Evolutionary conservation across 805 yeast genomes (phyloP), one percentile per base, ranked within the genome.

Genomic region (Candida tibetensis): DNA sequence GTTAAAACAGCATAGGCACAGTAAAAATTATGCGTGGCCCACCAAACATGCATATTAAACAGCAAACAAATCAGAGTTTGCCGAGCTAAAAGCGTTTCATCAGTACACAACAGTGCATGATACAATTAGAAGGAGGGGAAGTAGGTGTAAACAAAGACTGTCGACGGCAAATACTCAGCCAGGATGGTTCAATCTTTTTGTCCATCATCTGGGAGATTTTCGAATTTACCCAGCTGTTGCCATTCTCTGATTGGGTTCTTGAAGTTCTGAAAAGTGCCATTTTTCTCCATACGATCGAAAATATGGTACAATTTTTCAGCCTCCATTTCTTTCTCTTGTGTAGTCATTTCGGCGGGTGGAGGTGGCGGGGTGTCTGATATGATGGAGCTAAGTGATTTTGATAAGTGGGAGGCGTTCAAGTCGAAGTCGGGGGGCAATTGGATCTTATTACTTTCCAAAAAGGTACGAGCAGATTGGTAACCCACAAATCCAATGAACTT

Each of bases 241-340:
- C 70, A 68, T 36, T 55, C 54, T 30, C 60, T 50, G 1, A 69
- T 55, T 4, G 75, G 75, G 38, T 70, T 69, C 34, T 59, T 55
- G 33, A 66, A 66, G 16, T 50, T 47, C 27, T 64, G 55, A 39
- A 70, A 58, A 2, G 59, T 54, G 2, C 69, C 66, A 30, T 55
- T 53, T 34, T 53, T 56, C 42, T 62, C 68, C 56, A 67, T 60
- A 46, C 72, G 48, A 31, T 67, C 72, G 42, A 71, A 68, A 5
- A 68, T 36, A 4, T 55, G 60, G 48, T 66, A 70, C 40, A 71
- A 44, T 41, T 67, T 58, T 37, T 71, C 76, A 2, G 75, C 75
- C 43, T 71, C 75, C 5, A 46, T 47, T 44, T 63, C 70, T 47
- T 71, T 69, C 39, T 71, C 75, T 34, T 64, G 72, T 6, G 58